These are phyloP conservation scores for Dentipellis sp. DNA, from an alignment of 768 basidiomycete genomes.

Conservation along the genomic window DNA sequence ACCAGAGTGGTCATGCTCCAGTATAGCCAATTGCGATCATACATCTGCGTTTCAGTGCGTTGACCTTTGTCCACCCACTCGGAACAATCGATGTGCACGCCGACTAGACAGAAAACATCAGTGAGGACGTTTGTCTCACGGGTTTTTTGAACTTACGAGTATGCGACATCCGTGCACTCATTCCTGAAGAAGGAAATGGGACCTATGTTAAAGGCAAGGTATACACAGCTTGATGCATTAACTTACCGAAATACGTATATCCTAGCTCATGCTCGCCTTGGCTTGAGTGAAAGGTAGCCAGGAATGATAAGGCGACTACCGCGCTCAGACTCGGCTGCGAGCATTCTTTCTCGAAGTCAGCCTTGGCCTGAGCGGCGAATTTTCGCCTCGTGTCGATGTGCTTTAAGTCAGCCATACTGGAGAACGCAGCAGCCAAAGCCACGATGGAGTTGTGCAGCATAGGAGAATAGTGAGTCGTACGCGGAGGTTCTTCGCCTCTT, in stretches of 20 bases:
- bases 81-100: conserved; percentile 46
- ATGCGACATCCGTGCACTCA: conserved; percentile 50
- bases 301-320: conserved; percentile 28
- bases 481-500: conserved; percentile 20
- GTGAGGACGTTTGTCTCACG: background rate
- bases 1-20: conserved; percentile 52
- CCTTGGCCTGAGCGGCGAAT: conserved; percentile 31
- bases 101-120: conserved; percentile 29
- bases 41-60: conserved; percentile 41
- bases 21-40: conserved; percentile 51
- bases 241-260: conserved; percentile 32
- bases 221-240: background rate
- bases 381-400: conserved; percentile 17
- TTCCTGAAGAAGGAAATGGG: conserved; percentile 34
- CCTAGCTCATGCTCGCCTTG: conserved; percentile 32
- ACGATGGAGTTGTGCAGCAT: conserved; percentile 65
- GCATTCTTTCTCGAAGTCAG: conserved; percentile 30
- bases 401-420: conserved; percentile 26
- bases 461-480: conserved; percentile 55
- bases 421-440: conserved; percentile 29
- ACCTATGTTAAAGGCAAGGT: background rate
- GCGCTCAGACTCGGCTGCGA: conserved; percentile 30
- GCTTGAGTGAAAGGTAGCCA: conserved; percentile 31
- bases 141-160: conserved; percentile 33
- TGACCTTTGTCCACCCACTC: conserved; percentile 44